Evolutionary conservation across 129 eudicot species (phyloP).

Genomic region (Saposhnikovia divaricata): DNA sequence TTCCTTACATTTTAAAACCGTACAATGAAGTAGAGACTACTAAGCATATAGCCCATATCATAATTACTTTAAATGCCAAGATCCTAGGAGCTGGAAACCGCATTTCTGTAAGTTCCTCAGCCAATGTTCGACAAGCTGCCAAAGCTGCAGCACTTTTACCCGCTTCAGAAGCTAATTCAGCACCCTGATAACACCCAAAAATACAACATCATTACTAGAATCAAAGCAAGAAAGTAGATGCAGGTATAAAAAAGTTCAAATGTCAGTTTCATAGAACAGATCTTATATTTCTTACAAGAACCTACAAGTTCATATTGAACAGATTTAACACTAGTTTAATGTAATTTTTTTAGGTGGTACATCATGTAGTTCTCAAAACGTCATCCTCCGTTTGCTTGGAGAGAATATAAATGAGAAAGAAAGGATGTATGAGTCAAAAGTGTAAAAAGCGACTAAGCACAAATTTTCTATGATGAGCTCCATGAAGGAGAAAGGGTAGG

Average conservation of each 20-base stretch:
- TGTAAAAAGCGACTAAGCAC: neutral
- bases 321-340: neutral
- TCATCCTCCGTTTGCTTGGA: neutral
- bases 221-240: neutral
- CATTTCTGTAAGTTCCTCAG: slow-evolving; percentile 88
- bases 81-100: slow-evolving; percentile 97
- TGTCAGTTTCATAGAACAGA: neutral
- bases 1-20: neutral
- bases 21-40: neutral
- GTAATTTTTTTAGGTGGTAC: neutral
- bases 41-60: neutral
- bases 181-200: slow-evolving; percentile 55
- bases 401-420: neutral
- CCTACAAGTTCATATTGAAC: neutral
- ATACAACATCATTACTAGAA: neutral
- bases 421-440: neutral
- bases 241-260: neutral
- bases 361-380: neutral
- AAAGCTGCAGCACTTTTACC: slow-evolving; percentile 93
- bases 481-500: neutral
- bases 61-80: slow-evolving; percentile 78
- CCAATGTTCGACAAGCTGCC: slow-evolving; percentile 97
- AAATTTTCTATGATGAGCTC: neutral
- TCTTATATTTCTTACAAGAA: neutral
- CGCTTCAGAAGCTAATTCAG: slow-evolving; percentile 88